Evolutionary conservation across 2,329 filamentous ascomycete species (phyloP).

Genomic region (Clarireedia homoeocarpa): DNA sequence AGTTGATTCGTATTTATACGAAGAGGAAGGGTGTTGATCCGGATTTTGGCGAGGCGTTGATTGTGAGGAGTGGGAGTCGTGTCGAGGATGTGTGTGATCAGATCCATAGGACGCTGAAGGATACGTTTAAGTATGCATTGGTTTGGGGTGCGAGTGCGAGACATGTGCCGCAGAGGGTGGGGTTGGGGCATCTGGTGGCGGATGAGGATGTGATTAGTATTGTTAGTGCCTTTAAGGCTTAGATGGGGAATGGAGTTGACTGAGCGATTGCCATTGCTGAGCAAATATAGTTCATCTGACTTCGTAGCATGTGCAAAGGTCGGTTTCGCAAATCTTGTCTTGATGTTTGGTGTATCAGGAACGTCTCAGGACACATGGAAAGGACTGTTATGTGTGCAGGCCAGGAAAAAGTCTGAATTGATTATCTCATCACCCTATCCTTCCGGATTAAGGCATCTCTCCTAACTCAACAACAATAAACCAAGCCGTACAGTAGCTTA

Average conservation of each 20-base stretch:
- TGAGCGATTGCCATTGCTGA: too few species aligned
- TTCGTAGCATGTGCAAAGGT: too few species aligned
- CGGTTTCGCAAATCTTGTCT: too few species aligned
- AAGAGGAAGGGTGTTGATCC: conserved; percentile 92
- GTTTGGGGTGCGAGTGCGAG: conserved; percentile 96
- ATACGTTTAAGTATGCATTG: conserved; percentile 96
- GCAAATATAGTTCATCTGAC: too few species aligned
- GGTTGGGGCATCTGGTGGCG: conserved; percentile 69
- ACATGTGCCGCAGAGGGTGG: conserved; percentile 90
- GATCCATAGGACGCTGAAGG: conserved; percentile 89
- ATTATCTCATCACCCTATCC: too few species aligned
- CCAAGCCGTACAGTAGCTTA: too few species aligned
- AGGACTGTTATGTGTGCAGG: too few species aligned
- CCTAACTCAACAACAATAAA: too few species aligned
- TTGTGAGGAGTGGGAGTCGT: conserved; percentile 78
- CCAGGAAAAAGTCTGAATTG: too few species aligned
- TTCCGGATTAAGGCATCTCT: too few species aligned
- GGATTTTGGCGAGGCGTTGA: conserved; percentile 83
- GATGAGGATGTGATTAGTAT: conserved; percentile 65
- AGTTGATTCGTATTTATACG: conserved; percentile 87
- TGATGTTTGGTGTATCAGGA: too few species aligned
- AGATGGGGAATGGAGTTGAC: not conserved
- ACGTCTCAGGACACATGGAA: too few species aligned
- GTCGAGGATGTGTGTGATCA: conserved; percentile 97
- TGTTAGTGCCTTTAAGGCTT: conserved; percentile 42